These are phyloP conservation scores for Neotropicomus parvogracilis DNA, from an alignment of 1,284 basidiomycete species.

Conservation along the genomic window DNA sequence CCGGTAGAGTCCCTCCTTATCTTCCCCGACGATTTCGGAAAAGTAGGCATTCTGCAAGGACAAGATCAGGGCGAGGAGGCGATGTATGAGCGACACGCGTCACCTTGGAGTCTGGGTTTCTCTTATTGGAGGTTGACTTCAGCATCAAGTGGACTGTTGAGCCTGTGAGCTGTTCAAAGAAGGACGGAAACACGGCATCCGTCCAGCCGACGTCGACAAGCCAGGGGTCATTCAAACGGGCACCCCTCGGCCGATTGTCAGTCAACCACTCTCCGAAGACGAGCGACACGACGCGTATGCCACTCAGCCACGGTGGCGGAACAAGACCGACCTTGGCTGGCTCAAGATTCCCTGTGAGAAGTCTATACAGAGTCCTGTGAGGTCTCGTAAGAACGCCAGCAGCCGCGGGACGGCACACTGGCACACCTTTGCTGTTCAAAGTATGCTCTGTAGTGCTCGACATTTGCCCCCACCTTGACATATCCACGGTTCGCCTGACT, in stretches of 20 bases:
- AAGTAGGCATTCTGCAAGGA: slow-evolving; percentile 16
- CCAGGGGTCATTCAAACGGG: slow-evolving; percentile 20
- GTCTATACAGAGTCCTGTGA: slow-evolving; percentile 23
- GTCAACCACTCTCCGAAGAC: slow-evolving; percentile 27
- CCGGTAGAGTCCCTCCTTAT: slow-evolving; percentile 12
- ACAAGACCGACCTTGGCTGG: slow-evolving; percentile 28
- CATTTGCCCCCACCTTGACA: slow-evolving; percentile 9
- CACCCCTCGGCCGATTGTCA: slow-evolving; percentile 17
- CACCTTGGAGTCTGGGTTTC: slow-evolving; percentile 23
- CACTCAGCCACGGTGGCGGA: slow-evolving; percentile 24
- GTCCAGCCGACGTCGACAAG: slow-evolving; percentile 32
- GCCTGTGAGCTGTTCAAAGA: slow-evolving; percentile 20
- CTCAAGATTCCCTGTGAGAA: slow-evolving; percentile 20
- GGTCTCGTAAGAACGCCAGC: not conserved
- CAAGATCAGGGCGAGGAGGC: not conserved
- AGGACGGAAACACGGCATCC: slow-evolving; percentile 27
- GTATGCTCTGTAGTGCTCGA: slow-evolving; percentile 22
- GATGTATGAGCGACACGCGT: not conserved
- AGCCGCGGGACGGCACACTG: no score
- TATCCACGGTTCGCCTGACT: slow-evolving; percentile 33
- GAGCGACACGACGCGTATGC: slow-evolving; percentile 30
- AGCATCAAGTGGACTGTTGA: slow-evolving; percentile 25
- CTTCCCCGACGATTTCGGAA: slow-evolving; percentile 18
- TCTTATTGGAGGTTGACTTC: not conserved
- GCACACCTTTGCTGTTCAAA: slow-evolving; percentile 33